phyloP scores from a whole-genome alignment of 345 rosid species.

The Jatropha curcas region DNA sequence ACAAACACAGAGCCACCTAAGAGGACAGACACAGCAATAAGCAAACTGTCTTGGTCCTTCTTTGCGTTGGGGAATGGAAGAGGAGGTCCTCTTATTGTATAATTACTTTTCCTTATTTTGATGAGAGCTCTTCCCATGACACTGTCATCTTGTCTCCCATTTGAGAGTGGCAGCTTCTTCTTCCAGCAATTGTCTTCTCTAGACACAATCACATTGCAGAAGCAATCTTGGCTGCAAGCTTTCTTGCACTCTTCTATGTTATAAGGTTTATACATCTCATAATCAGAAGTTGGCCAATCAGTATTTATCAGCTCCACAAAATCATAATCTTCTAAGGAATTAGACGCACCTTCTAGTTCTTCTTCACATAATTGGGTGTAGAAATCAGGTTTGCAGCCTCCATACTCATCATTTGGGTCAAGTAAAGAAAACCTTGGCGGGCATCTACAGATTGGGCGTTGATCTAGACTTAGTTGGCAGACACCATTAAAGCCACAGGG shows the following conservation, averaged over 20 bases:
- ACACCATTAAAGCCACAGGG: slow-evolving; percentile 41
- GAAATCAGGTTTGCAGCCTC: slow-evolving; percentile 38
- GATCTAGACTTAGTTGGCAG: slow-evolving; percentile 20
- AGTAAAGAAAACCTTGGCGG: slow-evolving; percentile 27
- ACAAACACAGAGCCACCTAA: slow-evolving; percentile 30
- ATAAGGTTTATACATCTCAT: slow-evolving; percentile 12
- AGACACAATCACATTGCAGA: slow-evolving; percentile 33
- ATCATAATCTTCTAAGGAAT: slow-evolving; percentile 21
- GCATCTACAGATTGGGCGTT: slow-evolving; percentile 36
- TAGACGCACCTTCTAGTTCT: slow-evolving; percentile 11
- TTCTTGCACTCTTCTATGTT: slow-evolving; percentile 28
- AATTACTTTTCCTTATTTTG: slow-evolving; percentile 25
- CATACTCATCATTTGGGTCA: slow-evolving; percentile 31
- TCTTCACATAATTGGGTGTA: slow-evolving; percentile 22
- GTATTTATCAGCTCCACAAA: slow-evolving; percentile 10
- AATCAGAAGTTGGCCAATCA: slow-evolving; percentile 41
- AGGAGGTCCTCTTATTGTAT: neutral
- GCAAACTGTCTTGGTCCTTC: neutral
- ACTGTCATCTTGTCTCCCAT: slow-evolving; percentile 21
- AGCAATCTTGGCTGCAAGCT: slow-evolving; percentile 43
- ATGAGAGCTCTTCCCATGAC: slow-evolving; percentile 16
- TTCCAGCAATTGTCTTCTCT: slow-evolving; percentile 21
- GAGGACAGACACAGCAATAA: slow-evolving; percentile 11
- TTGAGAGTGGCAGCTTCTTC: slow-evolving; percentile 41
- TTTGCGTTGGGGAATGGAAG: neutral